These are phyloP conservation scores for Arbutus unedo DNA, from an alignment of 148 eudicot species.

Conservation along the genomic window DNA sequence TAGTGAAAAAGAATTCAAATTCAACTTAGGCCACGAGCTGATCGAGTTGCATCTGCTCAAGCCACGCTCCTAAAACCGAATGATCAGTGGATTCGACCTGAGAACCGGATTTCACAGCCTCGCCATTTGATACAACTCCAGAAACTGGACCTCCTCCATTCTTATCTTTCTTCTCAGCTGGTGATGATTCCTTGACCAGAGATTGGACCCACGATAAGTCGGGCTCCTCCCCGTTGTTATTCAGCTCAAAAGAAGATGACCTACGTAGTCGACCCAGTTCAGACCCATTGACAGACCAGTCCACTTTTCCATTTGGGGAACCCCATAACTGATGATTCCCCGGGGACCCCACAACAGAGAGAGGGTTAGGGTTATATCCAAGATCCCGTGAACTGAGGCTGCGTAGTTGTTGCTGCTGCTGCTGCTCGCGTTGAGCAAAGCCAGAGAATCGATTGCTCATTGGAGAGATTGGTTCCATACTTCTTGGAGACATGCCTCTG, in stretches of 20 bases:
- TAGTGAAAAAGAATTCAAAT: neutral
- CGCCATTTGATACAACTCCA: conserved; percentile 9
- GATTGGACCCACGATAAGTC: conserved; percentile 66
- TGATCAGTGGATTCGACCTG: conserved; percentile 5
- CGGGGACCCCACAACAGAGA: conserved; percentile 34
- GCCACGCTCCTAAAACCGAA: conserved; percentile 14
- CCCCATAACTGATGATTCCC: conserved; percentile 54
- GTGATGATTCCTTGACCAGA: conserved; percentile 58
- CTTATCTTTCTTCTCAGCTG: conserved; percentile 33
- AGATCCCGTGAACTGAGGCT: conserved; percentile 29
- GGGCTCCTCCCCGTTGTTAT: conserved; percentile 44
- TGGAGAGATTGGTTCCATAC: conserved; percentile 60
- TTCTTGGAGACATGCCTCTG: conserved; percentile 63
- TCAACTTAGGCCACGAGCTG: conserved; percentile 6
- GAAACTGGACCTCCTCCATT: conserved; percentile 17
- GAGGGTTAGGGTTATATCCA: conserved; percentile 18
- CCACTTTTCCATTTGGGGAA: conserved; percentile 40
- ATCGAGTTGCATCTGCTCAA: conserved; percentile 13
- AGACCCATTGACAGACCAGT: conserved; percentile 49
- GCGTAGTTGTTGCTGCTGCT: conserved; percentile 38
- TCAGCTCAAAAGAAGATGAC: conserved; percentile 33
- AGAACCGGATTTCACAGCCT: neutral
- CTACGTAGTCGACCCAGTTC: conserved; percentile 33
- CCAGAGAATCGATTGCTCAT: conserved; percentile 42
- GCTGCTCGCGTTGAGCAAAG: conserved; percentile 42